Base-by-base conservation (phyloP, 2,329 filamentous ascomycete genomes). In the Gliomastix tumulicola region DNA sequence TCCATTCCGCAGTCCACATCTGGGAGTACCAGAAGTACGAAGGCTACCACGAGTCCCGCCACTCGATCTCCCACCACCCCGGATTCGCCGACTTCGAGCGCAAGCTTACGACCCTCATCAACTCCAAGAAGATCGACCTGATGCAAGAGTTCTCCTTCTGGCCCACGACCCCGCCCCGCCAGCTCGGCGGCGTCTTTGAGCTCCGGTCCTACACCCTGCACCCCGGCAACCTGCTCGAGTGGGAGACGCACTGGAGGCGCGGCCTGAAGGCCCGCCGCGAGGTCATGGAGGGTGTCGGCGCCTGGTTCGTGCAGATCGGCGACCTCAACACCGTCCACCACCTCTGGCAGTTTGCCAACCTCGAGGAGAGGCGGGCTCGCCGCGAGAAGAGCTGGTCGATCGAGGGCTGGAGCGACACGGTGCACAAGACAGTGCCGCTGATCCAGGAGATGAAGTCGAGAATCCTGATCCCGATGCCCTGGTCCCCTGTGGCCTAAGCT, bases 61-160 rank as follows among this genome's bases (percentile, higher is more conserved):
- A 96, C 67, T 78, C 75, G 49, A 95, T 97, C 47, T 79, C 86
- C 42, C 68, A 74, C 49, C 87, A 94, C 52, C 84, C 87, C 44
- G 88, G 88, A 15, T 97, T 88, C 59, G 66, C 80, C 47, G 82
- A 76, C 9, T 96, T 96, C 56, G 87, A 95, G 57, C 68, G 68
- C 44, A 85, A 90, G 64, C 81, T 98, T 36, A 89, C 88, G 62
- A 72, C 68, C n/a, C 69, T 97, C 43, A 90, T 98, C 55, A 80
- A 72, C 41, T 78, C 78, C 44, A 97, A 95, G 69, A 79, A 82
- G 48, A 84, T 83, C 5, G 96, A 89, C 0, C 74, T 98, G 35
- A 98, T 98, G 92, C 92, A 98, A 61, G 92, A 98, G 62, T 98
- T 98, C 65, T 95, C 89, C 23, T 98, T 98, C 74, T 98, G 92